These are phyloP conservation scores for Fusarium sarcochroum DNA, from an alignment of 2,329 filamentous ascomycete genomes.

Conservation along the genomic window DNA sequence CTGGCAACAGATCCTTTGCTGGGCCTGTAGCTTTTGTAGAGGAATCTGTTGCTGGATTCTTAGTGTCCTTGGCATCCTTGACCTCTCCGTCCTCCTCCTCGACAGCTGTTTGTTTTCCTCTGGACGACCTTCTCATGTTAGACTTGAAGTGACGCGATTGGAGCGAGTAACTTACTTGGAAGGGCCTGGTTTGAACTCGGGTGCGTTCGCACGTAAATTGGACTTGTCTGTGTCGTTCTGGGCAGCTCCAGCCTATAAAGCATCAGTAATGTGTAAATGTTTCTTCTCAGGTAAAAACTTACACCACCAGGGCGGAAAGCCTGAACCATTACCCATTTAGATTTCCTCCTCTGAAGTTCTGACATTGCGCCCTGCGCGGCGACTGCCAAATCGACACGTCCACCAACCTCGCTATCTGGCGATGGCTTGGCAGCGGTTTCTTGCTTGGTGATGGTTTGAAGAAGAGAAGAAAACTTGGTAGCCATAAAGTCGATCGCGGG, in stretches of 20 bases:
- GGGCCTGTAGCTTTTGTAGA: conserved; percentile 24
- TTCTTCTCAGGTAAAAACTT: conserved; percentile 42
- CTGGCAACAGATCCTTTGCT: conserved; percentile 54
- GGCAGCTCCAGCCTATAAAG: conserved; percentile 47
- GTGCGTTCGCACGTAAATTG: conserved; percentile 70
- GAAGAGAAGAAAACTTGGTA: conserved; percentile 71
- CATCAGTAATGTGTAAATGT: conserved; percentile 36
- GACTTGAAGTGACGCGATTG: neutral
- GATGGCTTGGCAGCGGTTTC: conserved; percentile 66
- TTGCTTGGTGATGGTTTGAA: conserved; percentile 75
- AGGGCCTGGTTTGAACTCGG: conserved; percentile 73
- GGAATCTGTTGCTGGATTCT: conserved; percentile 33
- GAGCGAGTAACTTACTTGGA: conserved; percentile 53
- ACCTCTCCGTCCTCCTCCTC: conserved; percentile 83
- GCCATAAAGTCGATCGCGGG: conserved; percentile 93
- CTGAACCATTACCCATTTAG: conserved; percentile 81
- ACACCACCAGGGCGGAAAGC: conserved; percentile 78
- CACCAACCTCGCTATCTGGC: conserved; percentile 66
- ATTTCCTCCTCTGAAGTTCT: conserved; percentile 75
- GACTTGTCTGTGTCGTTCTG: conserved; percentile 55
- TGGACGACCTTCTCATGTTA: conserved; percentile 31
- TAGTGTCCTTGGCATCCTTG: conserved; percentile 66
- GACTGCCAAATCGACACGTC: conserved; percentile 81
- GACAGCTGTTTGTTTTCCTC: conserved; percentile 46
- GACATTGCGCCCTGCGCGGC: conserved; percentile 80